A percentile compares a stretch with the other conserved stretches of the same genome.
phyloP scores from a whole-genome alignment of 805 yeast species.

The Limtongozyma cylindracea region DNA sequence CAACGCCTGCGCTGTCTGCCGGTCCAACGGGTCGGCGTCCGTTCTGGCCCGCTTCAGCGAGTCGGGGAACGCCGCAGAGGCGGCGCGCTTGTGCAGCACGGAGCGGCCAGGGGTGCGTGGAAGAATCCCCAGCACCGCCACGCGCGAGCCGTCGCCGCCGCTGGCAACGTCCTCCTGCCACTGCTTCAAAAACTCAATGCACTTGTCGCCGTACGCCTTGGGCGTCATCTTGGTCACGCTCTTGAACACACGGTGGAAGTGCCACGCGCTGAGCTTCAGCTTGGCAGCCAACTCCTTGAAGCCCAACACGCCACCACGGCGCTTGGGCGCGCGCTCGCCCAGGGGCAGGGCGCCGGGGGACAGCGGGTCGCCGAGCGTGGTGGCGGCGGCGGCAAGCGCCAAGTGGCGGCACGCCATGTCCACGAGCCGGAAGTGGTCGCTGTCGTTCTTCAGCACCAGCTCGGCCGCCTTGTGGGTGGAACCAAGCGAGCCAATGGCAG shows the following conservation, averaged over 20 bases:
- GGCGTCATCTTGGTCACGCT: conserved; percentile 73
- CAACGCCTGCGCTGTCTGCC: too few relatives aligned
- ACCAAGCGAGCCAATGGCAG: conserved; percentile 6
- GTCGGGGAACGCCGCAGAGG: too few relatives aligned
- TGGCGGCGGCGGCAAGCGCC: conserved; percentile 47
- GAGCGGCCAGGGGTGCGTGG: too few relatives aligned
- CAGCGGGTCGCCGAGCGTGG: background rate
- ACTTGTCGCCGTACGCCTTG: conserved; percentile 68
- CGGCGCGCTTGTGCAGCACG: too few relatives aligned
- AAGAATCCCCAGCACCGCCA: too few relatives aligned
- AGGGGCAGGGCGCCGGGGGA: too few relatives aligned
- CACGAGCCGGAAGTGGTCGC: conserved; percentile 43
- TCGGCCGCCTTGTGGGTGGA: conserved; percentile 2
- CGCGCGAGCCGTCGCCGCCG: too few relatives aligned
- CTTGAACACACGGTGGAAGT: conserved; percentile 77
- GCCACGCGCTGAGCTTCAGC: conserved; percentile 74
- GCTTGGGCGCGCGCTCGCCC: conserved; percentile 16
- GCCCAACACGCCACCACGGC: conserved; percentile 60
- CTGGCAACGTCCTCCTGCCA: too few relatives aligned
- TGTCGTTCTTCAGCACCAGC: conserved; percentile 26
- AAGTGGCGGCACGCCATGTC: conserved; percentile 67
- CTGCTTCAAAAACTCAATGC: conserved; percentile 30
- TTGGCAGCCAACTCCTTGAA: conserved; percentile 76
- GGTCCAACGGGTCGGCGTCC: too few relatives aligned
- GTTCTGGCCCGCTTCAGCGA: too few relatives aligned